Evolutionary conservation across 371 early-diverging fungal genomes (phyloP), one percentile per base, ranked within the genome.

Genomic region (Modicella reniformis): DNA sequence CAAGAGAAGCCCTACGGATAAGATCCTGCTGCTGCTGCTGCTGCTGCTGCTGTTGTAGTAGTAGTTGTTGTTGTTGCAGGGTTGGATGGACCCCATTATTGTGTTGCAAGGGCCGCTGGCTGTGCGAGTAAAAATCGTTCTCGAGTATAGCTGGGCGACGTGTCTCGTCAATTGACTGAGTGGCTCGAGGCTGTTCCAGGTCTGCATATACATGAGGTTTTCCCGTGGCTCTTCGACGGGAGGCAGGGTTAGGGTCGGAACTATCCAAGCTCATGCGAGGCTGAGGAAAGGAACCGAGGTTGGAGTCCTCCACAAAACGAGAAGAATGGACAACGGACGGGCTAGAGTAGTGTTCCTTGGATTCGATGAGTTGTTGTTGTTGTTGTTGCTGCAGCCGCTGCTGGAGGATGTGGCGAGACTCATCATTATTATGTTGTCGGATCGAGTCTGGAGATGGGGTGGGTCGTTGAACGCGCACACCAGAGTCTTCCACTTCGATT

Each of bases 361-460:
- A 23, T 12, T 15, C 32, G 5, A 15, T n/a, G 2, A 5, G n/a
- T 28, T 41, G 34, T 40, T 65, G 68, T 49, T 63, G 48, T 23
- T 62, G 58, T 7, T 64, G 61, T 21, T 61, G 59, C 26, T 60
- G 65, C 37, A 59, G n/a, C n/a, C n/a, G n/a, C n/a, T n/a, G 69
- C 61, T 69, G 75, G 44, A 64, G 57, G 37, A 41, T 32, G 49
- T 56, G 44, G 54, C 59, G 52, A 55, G 64, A 17, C 33, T 62
- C 40, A 40, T 72, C 63, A 44, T 69, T 56, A 54, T 49, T 48
- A 48, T 60, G 47, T 59, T 53, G 63, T 10, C 65, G 59, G 40
- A 53, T 73, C 47, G 64, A 83, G 80, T 25, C 67, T 33, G 52
- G 75, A 62, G 23, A 82, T 74, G 70, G 61, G n/a, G 71, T 65